phyloP scores from a whole-genome alignment of 2,329 filamentous ascomycete genomes.

The Fusarium proliferatum region DNA sequence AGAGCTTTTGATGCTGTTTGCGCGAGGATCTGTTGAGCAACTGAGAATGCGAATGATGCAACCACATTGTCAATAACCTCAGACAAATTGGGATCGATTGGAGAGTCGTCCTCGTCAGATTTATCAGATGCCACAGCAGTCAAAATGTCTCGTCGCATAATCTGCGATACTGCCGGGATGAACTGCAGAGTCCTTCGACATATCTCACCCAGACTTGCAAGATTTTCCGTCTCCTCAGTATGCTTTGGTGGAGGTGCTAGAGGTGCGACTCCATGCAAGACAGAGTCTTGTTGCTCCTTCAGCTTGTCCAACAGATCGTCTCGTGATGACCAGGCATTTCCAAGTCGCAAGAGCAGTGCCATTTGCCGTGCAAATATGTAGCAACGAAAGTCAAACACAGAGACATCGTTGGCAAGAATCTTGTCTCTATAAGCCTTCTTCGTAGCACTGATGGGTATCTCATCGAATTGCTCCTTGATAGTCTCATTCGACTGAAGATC shows the following conservation, averaged over 20 bases:
- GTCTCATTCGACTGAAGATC: slow-evolving; percentile 61
- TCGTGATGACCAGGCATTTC: slow-evolving; percentile 74
- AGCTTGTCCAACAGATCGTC: slow-evolving; percentile 72
- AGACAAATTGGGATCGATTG: slow-evolving; percentile 52
- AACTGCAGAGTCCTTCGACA: slow-evolving; percentile 86
- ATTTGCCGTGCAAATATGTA: slow-evolving; percentile 95
- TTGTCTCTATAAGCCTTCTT: slow-evolving; percentile 90
- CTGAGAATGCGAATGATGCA: slow-evolving; percentile 80
- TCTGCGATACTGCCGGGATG: slow-evolving; percentile 80
- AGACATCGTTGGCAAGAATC: slow-evolving; percentile 94
- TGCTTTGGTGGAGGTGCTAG: slow-evolving; percentile 60
- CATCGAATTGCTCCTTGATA: slow-evolving; percentile 58
- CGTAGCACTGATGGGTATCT: slow-evolving; percentile 70
- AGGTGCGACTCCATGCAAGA: slow-evolving; percentile 67
- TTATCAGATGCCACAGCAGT: slow-evolving; percentile 64
- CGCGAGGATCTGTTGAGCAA: slow-evolving; percentile 79
- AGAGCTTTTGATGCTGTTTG: slow-evolving; percentile 78
- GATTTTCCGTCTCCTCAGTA: slow-evolving; percentile 75
- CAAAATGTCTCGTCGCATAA: slow-evolving; percentile 82
- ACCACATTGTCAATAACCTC: slow-evolving; percentile 79
- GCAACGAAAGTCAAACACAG: slow-evolving; percentile 92
- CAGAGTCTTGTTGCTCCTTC: slow-evolving; percentile 69
- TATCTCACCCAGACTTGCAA: slow-evolving; percentile 85
- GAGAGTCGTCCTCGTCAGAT: slow-evolving; percentile 49
- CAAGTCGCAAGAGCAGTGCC: slow-evolving; percentile 81